These are phyloP conservation scores for Arthromyces matolae DNA, from an alignment of 768 basidiomycete genomes.

Conservation along the genomic window DNA sequence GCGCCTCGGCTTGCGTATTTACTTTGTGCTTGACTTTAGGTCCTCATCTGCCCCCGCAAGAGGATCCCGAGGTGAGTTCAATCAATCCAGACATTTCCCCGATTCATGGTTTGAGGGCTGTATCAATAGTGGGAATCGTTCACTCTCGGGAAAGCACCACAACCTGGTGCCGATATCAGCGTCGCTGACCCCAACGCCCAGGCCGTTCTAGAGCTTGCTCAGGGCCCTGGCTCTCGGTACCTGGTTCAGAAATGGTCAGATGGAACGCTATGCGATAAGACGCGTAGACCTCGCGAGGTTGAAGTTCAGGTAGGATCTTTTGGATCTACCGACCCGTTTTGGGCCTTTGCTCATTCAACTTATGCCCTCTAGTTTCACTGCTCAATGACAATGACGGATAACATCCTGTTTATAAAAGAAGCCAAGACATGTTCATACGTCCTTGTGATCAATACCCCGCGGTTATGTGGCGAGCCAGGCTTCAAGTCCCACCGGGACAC, in stretches of 20 bases:
- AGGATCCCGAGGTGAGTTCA: constrained; percentile 74
- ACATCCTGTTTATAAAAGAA: constrained; percentile 89
- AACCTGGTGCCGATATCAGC: constrained; percentile 60
- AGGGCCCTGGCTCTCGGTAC: constrained; percentile 79
- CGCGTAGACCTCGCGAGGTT: constrained; percentile 79
- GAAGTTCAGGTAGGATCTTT: constrained; percentile 74
- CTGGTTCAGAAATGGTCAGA: constrained; percentile 90
- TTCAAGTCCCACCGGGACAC: constrained; percentile 76
- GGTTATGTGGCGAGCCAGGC: constrained; percentile 88
- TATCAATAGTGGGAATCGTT: constrained; percentile 71
- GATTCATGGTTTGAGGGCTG: constrained; percentile 16
- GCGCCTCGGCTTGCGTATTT: constrained; percentile 11
- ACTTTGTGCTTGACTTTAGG: constrained; percentile 38
- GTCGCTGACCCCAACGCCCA: constrained; percentile 63
- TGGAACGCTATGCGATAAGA: constrained; percentile 93
- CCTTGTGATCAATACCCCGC: constrained; percentile 90
- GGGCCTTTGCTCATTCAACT: background rate
- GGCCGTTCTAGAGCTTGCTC: constrained; percentile 73
- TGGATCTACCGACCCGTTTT: constrained; percentile 7
- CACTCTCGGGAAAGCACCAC: constrained; percentile 71
- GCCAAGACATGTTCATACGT: constrained; percentile 92
- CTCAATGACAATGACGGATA: constrained; percentile 90
- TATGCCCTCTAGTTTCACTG: constrained; percentile 73
- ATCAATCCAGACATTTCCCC: constrained; percentile 19
- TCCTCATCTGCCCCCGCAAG: constrained; percentile 72